Conservation (phyloP, 768 basidiomycete genomes). For the Russula sp. region DNA sequence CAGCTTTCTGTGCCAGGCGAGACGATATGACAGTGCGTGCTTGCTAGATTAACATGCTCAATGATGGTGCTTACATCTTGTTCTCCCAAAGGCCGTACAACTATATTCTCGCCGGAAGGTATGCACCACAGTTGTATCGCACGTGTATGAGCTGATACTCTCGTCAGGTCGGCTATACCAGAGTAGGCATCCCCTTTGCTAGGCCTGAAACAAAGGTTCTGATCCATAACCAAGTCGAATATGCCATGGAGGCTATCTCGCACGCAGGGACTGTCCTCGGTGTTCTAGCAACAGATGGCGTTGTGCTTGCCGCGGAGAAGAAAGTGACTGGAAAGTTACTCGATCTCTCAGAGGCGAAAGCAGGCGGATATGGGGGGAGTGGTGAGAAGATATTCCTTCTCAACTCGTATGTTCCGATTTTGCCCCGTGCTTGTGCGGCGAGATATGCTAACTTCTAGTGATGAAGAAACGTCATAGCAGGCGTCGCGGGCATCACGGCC, state of each 20-base stretch:
- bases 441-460: background rate
- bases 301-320: conserved; percentile 92
- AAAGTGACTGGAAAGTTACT: conserved; percentile 97
- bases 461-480: conserved; percentile 85
- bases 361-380: conserved; percentile 88
- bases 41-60: conserved; percentile 4
- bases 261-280: conserved; percentile 93
- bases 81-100: conserved; percentile 69
- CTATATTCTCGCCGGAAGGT: conserved; percentile 99
- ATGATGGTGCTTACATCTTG: conserved; percentile 15
- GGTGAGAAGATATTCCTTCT: conserved; percentile 97
- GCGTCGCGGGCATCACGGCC: conserved; percentile 92
- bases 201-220: conserved; percentile 12
- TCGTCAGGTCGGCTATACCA: conserved; percentile 89
- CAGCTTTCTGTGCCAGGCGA: conserved; percentile 48
- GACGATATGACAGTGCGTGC: conserved; percentile 89
- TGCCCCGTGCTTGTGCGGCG: background rate
- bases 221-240: conserved; percentile 65
- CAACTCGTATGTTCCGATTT: conserved; percentile 60
- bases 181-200: conserved; percentile 48
- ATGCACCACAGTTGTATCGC: conserved; percentile 23
- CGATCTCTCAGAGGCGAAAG: conserved; percentile 80
- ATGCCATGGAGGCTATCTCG: conserved; percentile 99
- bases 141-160: conserved; percentile 15
- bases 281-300: conserved; percentile 83